A percentile compares a stretch with the other conserved stretches of the same genome.
Conservation (phyloP, 305 asterid genomes). For the Fraxinus albicans region DNA sequence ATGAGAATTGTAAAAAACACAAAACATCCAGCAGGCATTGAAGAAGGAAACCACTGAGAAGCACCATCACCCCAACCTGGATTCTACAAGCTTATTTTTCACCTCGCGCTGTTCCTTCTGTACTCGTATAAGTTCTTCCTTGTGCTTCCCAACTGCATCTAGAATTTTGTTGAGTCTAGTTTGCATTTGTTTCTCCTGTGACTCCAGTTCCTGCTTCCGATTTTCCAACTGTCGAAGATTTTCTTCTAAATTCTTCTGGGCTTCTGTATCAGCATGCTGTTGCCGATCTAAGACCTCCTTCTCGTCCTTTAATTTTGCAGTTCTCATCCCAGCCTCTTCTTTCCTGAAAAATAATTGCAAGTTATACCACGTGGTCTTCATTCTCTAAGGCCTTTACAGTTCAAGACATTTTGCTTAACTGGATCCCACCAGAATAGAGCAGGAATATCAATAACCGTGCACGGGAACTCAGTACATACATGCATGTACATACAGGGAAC, state of each 20-base stretch:
- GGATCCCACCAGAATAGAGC: not conserved
- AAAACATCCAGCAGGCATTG: slow-evolving; percentile 8
- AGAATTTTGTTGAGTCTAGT: slow-evolving; percentile 70
- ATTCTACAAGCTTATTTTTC: slow-evolving; percentile 74
- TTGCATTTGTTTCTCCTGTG: slow-evolving; percentile 90
- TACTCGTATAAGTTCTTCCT: slow-evolving; percentile 64
- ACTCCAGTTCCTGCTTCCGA: slow-evolving; percentile 85
- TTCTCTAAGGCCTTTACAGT: slow-evolving; percentile 6
- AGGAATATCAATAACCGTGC: not conserved
- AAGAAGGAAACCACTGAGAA: slow-evolving; percentile 24
- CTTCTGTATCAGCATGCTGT: slow-evolving; percentile 91
- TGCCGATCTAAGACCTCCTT: slow-evolving; percentile 96
- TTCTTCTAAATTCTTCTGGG: slow-evolving; percentile 89
- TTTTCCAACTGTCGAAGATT: slow-evolving; percentile 87
- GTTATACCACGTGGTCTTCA: slow-evolving; percentile 11
- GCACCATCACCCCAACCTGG: slow-evolving; percentile 55
- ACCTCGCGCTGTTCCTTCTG: slow-evolving; percentile 81
- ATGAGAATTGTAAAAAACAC: slow-evolving; percentile 15
- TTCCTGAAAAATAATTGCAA: slow-evolving; percentile 57
- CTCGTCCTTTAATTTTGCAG: slow-evolving; percentile 92
- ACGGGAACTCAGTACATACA: not conserved
- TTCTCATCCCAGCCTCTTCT: slow-evolving; percentile 98
- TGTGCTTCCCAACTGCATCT: slow-evolving; percentile 75
- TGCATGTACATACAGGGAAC: not conserved
- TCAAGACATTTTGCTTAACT: not conserved